These are phyloP conservation scores for Aureobasidium subglaciale DNA, from an alignment of 2,329 filamentous ascomycete genomes.

Conservation along the genomic window DNA sequence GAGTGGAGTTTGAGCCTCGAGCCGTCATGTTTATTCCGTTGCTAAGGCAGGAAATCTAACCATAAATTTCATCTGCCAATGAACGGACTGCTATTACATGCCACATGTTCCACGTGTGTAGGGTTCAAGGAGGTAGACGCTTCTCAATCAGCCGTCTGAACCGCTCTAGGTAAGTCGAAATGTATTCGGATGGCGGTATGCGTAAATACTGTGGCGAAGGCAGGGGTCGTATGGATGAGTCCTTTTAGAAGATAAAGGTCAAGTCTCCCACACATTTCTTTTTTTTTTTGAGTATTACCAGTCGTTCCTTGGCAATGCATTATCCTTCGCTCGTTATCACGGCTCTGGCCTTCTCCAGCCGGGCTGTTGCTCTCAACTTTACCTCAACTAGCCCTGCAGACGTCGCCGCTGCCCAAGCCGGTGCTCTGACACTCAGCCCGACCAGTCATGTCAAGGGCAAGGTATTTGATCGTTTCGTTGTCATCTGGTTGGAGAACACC, in stretches of 20 bases:
- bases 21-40: not conserved
- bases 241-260: not conserved
- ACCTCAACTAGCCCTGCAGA: conserved; percentile 47
- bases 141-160: not conserved
- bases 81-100: not conserved
- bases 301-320: too few species aligned
- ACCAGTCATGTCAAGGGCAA: conserved; percentile 61
- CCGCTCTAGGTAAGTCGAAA: not conserved
- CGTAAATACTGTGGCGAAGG: not conserved
- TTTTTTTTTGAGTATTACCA: too few species aligned
- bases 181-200: not conserved
- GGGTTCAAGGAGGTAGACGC: not conserved
- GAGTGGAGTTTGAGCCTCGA: conserved; percentile 5
- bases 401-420: conserved; percentile 52
- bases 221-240: not conserved
- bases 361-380: conserved; percentile 23
- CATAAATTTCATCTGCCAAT: not conserved
- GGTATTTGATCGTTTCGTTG: conserved; percentile 63
- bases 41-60: not conserved
- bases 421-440: conserved; percentile 53
- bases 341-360: conserved; percentile 25
- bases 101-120: conserved; percentile 2
- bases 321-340: conserved; percentile 19
- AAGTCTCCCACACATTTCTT: not conserved
- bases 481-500: conserved; percentile 74